phyloP scores from a whole-genome alignment of 371 early-diverging fungal species.

The Umbelopsis sp. region DNA sequence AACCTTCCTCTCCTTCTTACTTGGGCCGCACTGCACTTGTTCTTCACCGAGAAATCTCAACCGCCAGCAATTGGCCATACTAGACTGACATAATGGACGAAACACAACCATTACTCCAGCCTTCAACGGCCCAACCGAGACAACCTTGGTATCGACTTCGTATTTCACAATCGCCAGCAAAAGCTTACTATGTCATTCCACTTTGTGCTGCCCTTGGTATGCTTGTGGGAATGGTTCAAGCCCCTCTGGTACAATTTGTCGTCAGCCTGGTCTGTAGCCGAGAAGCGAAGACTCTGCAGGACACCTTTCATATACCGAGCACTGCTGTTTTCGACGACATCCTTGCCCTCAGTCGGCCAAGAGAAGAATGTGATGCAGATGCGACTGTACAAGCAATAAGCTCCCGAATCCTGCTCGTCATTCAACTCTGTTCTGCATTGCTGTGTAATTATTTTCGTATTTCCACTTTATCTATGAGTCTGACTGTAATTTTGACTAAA shows the following conservation, averaged over 20 bases:
- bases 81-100: slow-evolving; percentile 1
- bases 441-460: not conserved
- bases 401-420: slow-evolving; percentile 1
- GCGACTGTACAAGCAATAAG: slow-evolving; percentile 6
- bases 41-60: too few species aligned
- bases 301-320: slow-evolving; percentile 12
- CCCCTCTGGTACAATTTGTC: slow-evolving; percentile 10
- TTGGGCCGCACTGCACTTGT: not conserved
- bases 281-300: not conserved
- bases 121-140: not conserved
- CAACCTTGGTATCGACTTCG: not conserved
- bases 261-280: slow-evolving; percentile 8
- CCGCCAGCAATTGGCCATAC: not conserved
- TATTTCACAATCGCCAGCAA: not conserved
- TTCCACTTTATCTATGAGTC: not conserved
- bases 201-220: not conserved
- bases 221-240: slow-evolving; percentile 2
- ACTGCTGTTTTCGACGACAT: not conserved
- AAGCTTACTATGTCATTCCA: slow-evolving; percentile 9
- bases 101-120: slow-evolving; percentile 10
- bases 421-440: slow-evolving; percentile 8
- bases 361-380: slow-evolving; percentile 11
- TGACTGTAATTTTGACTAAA: not conserved
- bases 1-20: not conserved
- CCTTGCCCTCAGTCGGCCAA: not conserved